Conservation (phyloP, 1,284 basidiomycete species). For the Abortiporus biennis region DNA sequence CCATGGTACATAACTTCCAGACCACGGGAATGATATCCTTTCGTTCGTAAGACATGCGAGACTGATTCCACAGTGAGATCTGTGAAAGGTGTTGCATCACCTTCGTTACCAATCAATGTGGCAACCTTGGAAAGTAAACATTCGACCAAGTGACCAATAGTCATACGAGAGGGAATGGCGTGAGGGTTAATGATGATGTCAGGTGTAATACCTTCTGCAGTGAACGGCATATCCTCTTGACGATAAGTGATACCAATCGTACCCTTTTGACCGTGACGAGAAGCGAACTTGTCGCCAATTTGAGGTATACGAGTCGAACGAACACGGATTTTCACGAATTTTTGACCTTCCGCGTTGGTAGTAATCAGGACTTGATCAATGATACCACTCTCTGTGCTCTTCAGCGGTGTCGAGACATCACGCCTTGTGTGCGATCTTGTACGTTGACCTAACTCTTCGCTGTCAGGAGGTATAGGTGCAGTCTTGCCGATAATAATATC, state of each 20-base stretch:
- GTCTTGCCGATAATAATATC: slow-evolving; percentile 99
- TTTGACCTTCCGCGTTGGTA: slow-evolving; percentile 93
- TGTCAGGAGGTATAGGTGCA: slow-evolving; percentile 93
- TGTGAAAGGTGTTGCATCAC: slow-evolving; percentile 98
- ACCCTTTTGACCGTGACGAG: slow-evolving; percentile 99
- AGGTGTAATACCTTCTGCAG: slow-evolving; percentile 91
- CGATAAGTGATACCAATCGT: slow-evolving; percentile 99
- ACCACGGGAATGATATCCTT: slow-evolving; percentile 94
- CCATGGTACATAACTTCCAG: slow-evolving; percentile 99
- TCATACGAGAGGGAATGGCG: slow-evolving; percentile 99
- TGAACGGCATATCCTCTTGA: slow-evolving; percentile 99
- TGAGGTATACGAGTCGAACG: slow-evolving; percentile 95
- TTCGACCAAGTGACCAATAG: slow-evolving; percentile 99
- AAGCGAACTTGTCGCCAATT: slow-evolving; percentile 99
- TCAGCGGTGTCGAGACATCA: slow-evolving; percentile 96
- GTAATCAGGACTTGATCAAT: slow-evolving; percentile 98
- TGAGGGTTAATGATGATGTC: slow-evolving; percentile 99
- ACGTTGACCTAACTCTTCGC: slow-evolving; percentile 94
- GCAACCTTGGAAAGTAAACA: slow-evolving; percentile 96
- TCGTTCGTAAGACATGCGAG: slow-evolving; percentile 73
- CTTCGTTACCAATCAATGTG: slow-evolving; percentile 93
- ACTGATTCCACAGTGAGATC: slow-evolving; percentile 97
- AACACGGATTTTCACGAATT: slow-evolving; percentile 98
- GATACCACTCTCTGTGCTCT: slow-evolving; percentile 96
- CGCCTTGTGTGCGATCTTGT: slow-evolving; percentile 87